Base-by-base conservation (phyloP, 148 eudicot species). In the Euryodendron excelsum region DNA sequence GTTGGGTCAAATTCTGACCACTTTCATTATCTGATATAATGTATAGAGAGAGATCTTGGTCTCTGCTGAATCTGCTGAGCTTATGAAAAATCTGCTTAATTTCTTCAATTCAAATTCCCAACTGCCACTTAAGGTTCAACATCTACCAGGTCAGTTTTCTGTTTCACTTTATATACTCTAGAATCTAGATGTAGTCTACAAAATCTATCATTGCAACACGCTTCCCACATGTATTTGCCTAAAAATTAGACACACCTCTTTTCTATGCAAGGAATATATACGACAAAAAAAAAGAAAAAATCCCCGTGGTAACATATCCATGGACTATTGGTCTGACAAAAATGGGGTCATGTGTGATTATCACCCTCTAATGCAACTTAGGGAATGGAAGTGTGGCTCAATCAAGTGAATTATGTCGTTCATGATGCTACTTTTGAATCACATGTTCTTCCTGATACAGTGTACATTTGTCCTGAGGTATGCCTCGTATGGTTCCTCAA, bases 11-110 rank as follows among this genome's bases (percentile, higher is more conserved):
- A 44, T 30, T 20, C 76, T 82, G 76, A 73, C 45, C n/a, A 68
- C 31, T 58, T 62, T 30, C 18, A 11, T 60, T 33, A n/a, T 36
- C 5, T 81, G 62, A 21, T 77, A 50, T 70, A 28, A 55, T 59
- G 4, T 41, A 86, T 41, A 86, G 89, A 79, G 89, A 77, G 89
- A 86, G 70, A 84, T 86, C 60, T 75, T 86, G 30, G 72, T 84
- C 5, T 77, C 72, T 63, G 81, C 83, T 56, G 89, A 79, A 79
- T 82, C 82, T n/a, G 67, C 76, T 6, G 81, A 86, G 48, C 77
- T 81, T 27, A 47, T 84, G 85, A 80, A 71, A 52, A 79, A 70
- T 50, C 71, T 86, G 73, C 77, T 82, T 15, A 64, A 76, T 23
- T 82, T 84, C 78, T 66, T 86, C 66, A 69, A 75, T 25, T 69